phyloP scores from a whole-genome alignment of 1,139 yeast species.

The Groenewaldozyma sp. region DNA sequence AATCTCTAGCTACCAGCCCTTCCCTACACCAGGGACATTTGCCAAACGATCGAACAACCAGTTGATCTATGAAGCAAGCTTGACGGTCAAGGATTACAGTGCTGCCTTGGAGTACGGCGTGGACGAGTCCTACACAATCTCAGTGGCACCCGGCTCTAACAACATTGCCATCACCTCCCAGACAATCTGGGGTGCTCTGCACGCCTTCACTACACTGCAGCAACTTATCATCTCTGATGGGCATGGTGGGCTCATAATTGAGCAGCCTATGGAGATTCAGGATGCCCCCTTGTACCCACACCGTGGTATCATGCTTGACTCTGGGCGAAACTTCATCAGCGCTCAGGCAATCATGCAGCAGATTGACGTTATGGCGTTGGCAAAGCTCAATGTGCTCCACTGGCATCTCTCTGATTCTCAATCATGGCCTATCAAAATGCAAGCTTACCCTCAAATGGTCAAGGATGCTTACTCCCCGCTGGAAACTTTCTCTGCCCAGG shows the following conservation, averaged over 20 bases:
- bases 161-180: slow-evolving; percentile 28
- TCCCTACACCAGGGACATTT: slow-evolving; percentile 11
- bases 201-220: slow-evolving; percentile 39
- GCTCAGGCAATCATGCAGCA: slow-evolving; percentile 31
- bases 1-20: slow-evolving; percentile 17
- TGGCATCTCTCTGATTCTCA: slow-evolving; percentile 42
- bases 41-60: slow-evolving; percentile 8
- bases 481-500: slow-evolving; percentile 33
- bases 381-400: slow-evolving; percentile 39
- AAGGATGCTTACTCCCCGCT: slow-evolving; percentile 36
- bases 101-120: slow-evolving; percentile 36
- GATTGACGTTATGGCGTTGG: slow-evolving; percentile 37
- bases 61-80: slow-evolving; percentile 10
- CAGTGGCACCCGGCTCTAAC: slow-evolving; percentile 12
- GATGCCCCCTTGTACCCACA: slow-evolving; percentile 39
- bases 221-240: slow-evolving; percentile 34
- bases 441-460: slow-evolving; percentile 35
- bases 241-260: slow-evolving; percentile 25
- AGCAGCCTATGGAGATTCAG: slow-evolving; percentile 31
- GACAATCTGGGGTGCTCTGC: slow-evolving; percentile 41
- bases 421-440: slow-evolving; percentile 39
- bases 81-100: slow-evolving; percentile 23
- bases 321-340: slow-evolving; percentile 36
- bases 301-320: slow-evolving; percentile 40
- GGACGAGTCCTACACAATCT: slow-evolving; percentile 35